phyloP scores from a whole-genome alignment of 2,329 filamentous ascomycete species.

The Ophiocordyceps robertsii region DNA sequence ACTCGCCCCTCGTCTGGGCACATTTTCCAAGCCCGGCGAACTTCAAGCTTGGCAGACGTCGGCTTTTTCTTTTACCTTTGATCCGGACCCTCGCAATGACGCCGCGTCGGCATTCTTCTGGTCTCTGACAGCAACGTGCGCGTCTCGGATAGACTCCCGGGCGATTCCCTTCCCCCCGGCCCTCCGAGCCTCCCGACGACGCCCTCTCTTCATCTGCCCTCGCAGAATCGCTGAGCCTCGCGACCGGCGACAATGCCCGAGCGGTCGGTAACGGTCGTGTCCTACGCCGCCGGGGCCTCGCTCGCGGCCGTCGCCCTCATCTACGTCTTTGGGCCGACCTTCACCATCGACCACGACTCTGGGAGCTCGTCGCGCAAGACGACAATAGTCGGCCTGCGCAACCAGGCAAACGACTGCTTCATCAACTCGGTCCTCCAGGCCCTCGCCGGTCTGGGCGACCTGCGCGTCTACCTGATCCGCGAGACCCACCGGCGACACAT shows the following conservation, averaged over 20 bases:
- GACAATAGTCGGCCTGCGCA: conserved; percentile 75
- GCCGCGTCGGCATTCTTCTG: neutral
- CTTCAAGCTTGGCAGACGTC: too few species aligned
- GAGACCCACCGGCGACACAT: conserved; percentile 76
- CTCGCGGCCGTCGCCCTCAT: conserved; percentile 89
- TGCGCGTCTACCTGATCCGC: conserved; percentile 82
- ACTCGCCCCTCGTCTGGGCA: too few species aligned
- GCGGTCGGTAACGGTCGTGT: conserved; percentile 38
- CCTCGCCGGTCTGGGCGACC: conserved; percentile 75
- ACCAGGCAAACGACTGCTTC: conserved; percentile 90
- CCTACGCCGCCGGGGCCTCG: conserved; percentile 89
- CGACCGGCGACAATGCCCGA: conserved; percentile 18
- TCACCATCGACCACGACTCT: conserved; percentile 77
- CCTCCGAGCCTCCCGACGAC: neutral
- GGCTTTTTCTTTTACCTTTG: too few species aligned
- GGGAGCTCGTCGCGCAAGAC: conserved; percentile 55
- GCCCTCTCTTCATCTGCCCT: neutral
- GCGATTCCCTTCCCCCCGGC: neutral
- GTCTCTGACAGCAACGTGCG: neutral
- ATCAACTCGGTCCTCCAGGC: conserved; percentile 96
- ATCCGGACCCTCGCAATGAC: neutral
- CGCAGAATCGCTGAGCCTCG: neutral
- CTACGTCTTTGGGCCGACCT: conserved; percentile 97
- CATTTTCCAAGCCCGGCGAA: too few species aligned
- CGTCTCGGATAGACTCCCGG: neutral